These are phyloP conservation scores for Cystobasidiaceae sp. DNA, from an alignment of 1,284 basidiomycete species.

Conservation along the genomic window DNA sequence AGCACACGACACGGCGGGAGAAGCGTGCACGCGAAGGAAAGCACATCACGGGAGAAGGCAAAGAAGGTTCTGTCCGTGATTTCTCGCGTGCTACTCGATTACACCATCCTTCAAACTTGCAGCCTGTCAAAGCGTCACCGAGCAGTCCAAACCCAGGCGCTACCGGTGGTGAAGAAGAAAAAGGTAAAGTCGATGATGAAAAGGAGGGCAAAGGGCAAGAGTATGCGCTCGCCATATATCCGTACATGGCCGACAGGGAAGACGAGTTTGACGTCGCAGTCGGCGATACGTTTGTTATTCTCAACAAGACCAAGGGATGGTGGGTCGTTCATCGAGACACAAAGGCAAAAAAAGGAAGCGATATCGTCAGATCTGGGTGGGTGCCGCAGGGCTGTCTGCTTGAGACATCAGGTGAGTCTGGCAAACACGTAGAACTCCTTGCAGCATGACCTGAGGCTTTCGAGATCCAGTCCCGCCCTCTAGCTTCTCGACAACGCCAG, in stretches of 20 bases:
- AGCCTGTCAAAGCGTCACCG: conserved; percentile 40
- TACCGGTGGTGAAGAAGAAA: conserved; percentile 20
- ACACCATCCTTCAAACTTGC: conserved; percentile 45
- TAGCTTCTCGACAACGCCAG: conserved; percentile 18
- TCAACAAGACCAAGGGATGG: conserved; percentile 73
- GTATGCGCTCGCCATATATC: conserved; percentile 53
- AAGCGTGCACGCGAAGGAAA: conserved; percentile 45
- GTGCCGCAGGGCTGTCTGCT: conserved; percentile 71
- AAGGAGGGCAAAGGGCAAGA: conserved; percentile 42
- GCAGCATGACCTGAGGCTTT: conserved; percentile 53
- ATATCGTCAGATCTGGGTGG: conserved; percentile 56
- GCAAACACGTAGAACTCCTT: conserved; percentile 57
- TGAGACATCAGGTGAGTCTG: conserved; percentile 59
- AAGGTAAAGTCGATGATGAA: conserved; percentile 4
- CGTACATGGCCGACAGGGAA: conserved; percentile 44
- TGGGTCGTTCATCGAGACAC: conserved; percentile 93
- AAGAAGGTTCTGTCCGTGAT: conserved; percentile 22
- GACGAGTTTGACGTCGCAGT: conserved; percentile 98
- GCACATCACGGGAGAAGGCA: conserved; percentile 52
- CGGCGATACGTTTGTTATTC: conserved; percentile 46
- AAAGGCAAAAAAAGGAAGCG: conserved; percentile 65
- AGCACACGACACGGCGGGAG: conserved; percentile 65
- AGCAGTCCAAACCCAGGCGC: conserved; percentile 18
- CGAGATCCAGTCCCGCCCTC: conserved; percentile 51
- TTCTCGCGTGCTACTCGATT: conserved; percentile 43